phyloP scores from a whole-genome alignment of 768 basidiomycete genomes.

The Dentipellis fragilis region DNA sequence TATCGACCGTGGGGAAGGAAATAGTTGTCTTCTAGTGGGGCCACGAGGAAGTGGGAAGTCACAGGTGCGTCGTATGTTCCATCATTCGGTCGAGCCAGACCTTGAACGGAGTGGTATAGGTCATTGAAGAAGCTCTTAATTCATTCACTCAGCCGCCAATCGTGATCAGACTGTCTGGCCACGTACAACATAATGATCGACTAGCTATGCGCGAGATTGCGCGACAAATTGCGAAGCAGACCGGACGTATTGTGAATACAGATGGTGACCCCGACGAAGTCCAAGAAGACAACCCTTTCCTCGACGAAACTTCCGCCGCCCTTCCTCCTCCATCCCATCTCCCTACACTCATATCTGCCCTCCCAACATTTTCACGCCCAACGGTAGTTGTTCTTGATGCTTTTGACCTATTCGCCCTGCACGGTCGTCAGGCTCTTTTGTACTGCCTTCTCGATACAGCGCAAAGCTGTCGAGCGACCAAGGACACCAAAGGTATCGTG shows the following conservation, averaged over 20 bases:
- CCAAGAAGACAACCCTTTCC: conserved; percentile 41
- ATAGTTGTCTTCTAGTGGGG: conserved; percentile 84
- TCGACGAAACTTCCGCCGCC: conserved; percentile 19
- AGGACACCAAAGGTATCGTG: conserved; percentile 57
- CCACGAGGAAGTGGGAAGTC: conserved; percentile 85
- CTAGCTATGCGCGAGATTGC: conserved; percentile 91
- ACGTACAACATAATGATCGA: conserved; percentile 77
- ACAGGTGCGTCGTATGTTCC: conserved; percentile 30
- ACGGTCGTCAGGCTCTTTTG: conserved; percentile 84
- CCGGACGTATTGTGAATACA: conserved; percentile 41
- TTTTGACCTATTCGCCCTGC: conserved; percentile 88
- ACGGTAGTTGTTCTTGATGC: conserved; percentile 81
- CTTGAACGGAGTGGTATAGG: conserved; percentile 24
- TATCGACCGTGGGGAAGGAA: conserved; percentile 75
- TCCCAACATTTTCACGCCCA: conserved; percentile 73
- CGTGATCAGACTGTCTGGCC: conserved; percentile 74
- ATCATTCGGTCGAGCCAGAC: conserved; percentile 1
- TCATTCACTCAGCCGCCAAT: conserved; percentile 44
- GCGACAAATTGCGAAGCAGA: conserved; percentile 70
- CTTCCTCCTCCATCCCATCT: conserved; percentile 63
- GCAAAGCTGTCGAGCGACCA: conserved; percentile 66
- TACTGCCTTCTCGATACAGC: conserved; percentile 95
- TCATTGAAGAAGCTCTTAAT: conserved; percentile 49
- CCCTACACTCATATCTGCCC: conserved; percentile 60
- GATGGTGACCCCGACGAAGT: conserved; percentile 22